Evolutionary conservation across 2,329 filamentous ascomycete genomes (phyloP).

Genomic region (Hypoxylon rubiginosum): DNA sequence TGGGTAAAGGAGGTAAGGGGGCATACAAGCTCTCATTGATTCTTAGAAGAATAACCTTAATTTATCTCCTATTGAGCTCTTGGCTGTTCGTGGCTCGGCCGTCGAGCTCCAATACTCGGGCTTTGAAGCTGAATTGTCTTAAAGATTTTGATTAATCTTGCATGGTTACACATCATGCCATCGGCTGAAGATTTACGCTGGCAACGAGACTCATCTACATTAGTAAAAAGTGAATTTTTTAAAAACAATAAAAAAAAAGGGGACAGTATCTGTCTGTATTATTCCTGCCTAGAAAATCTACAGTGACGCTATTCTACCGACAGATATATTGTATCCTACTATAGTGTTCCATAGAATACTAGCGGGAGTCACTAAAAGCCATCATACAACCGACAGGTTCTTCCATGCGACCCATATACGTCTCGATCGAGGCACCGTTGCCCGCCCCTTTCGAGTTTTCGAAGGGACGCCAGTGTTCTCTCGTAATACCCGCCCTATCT

Average conservation of each 20-base stretch:
- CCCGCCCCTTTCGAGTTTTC: conserved; percentile 44
- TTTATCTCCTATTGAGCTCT: too few relatives aligned
- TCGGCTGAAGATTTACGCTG: background rate
- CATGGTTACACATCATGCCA: background rate
- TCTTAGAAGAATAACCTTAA: too few relatives aligned
- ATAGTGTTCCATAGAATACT: background rate
- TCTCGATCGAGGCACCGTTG: conserved; percentile 49
- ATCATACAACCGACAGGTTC: conserved; percentile 38
- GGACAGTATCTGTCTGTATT: background rate
- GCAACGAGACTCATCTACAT: background rate
- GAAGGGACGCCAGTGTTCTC: conserved; percentile 49
- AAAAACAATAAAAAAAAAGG: too few relatives aligned
- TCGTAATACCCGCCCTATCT: conserved; percentile 75
- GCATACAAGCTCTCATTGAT: background rate
- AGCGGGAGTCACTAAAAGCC: background rate
- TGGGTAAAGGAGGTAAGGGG: background rate
- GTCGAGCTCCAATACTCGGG: too few relatives aligned
- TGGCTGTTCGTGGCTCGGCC: too few relatives aligned
- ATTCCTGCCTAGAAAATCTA: too few relatives aligned
- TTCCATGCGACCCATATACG: conserved; percentile 53
- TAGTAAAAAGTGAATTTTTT: too few relatives aligned
- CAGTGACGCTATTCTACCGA: background rate
- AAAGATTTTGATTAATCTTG: too few relatives aligned
- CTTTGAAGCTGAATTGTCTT: too few relatives aligned
- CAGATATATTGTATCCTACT: background rate